These are phyloP conservation scores for Aspergillus novofumigatus DNA, from an alignment of 2,329 filamentous ascomycete genomes.

Conservation along the genomic window DNA sequence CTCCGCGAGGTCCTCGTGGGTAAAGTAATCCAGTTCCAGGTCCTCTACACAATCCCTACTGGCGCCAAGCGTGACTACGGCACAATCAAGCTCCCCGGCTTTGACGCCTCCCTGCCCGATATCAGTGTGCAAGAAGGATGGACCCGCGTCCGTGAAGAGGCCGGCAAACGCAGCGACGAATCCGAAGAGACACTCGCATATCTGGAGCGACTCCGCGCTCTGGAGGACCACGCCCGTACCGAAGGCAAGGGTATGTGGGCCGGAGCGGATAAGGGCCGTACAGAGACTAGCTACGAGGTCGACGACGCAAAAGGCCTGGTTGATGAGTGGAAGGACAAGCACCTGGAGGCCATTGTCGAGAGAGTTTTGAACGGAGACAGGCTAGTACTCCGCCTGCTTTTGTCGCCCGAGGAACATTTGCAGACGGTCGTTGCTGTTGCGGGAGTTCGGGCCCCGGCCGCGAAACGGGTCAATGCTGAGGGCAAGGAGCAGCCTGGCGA, in stretches of 20 bases:
- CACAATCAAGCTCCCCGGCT: conserved; percentile 62
- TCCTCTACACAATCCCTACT: conserved; percentile 82
- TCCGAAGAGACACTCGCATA: conserved; percentile 66
- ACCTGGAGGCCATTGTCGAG: conserved; percentile 82
- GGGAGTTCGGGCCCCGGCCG: conserved; percentile 84
- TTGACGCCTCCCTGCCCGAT: conserved; percentile 75
- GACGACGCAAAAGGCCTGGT: conserved; percentile 71
- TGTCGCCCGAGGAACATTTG: conserved; percentile 77
- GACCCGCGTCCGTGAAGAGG: conserved; percentile 90
- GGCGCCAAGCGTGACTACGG: conserved; percentile 82
- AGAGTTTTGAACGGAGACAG: conserved; percentile 88
- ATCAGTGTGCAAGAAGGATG: conserved; percentile 82
- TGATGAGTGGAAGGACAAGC: conserved; percentile 78
- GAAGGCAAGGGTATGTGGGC: conserved; percentile 81
- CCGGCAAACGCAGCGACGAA: conserved; percentile 78
- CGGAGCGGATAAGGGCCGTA: conserved; percentile 56
- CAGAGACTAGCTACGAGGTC: conserved; percentile 78
- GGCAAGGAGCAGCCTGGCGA: conserved; percentile 80
- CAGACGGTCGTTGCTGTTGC: conserved; percentile 87
- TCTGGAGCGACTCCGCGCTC: conserved; percentile 70
- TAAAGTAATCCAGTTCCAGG: conserved; percentile 78
- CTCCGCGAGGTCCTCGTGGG: conserved; percentile 79
- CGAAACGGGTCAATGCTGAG: conserved; percentile 76
- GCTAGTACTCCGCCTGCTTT: conserved; percentile 74
- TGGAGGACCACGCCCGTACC: conserved; percentile 73